Conservation (phyloP, 352 stramenopile genomes). For the Phytophthora megakarya region DNA sequence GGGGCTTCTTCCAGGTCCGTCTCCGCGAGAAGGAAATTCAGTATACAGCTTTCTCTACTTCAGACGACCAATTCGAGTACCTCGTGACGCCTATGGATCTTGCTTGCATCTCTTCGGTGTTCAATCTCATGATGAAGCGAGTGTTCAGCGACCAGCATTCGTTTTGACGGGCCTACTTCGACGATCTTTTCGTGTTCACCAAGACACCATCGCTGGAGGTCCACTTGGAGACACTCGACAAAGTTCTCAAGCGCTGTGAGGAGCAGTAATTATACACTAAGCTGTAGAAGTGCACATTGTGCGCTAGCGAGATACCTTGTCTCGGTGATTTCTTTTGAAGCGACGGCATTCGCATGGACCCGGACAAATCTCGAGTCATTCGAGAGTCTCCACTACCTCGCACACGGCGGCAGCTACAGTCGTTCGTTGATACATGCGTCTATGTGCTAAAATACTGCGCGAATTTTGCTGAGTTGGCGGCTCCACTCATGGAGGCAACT, state of each 20-base stretch:
- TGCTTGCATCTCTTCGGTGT: no score
- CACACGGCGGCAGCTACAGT: conserved; percentile 4
- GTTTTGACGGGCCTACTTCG: no score
- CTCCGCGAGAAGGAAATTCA: no score
- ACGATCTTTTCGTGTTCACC: no score
- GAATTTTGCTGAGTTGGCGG: neutral
- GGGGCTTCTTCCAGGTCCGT: no score
- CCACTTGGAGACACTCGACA: neutral
- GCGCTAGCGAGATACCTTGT: conserved; percentile 6
- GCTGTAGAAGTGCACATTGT: conserved; percentile 21
- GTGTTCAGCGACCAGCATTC: no score
- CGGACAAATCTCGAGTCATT: conserved; percentile 1
- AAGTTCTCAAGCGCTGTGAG: neutral
- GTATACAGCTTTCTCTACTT: no score
- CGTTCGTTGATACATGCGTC: conserved; percentile 1
- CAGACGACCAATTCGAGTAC: no score
- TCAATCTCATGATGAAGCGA: no score
- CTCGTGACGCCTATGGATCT: no score
- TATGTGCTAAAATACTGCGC: conserved; percentile 18
- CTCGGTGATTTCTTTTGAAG: conserved; percentile 29
- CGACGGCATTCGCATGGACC: conserved; percentile 13
- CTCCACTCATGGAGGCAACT: neutral
- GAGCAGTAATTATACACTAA: neutral
- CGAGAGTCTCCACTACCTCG: neutral
- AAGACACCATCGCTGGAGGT: no score